phyloP scores from a whole-genome alignment of 2,329 filamentous ascomycete species.

The Xylariaceae sp. region DNA sequence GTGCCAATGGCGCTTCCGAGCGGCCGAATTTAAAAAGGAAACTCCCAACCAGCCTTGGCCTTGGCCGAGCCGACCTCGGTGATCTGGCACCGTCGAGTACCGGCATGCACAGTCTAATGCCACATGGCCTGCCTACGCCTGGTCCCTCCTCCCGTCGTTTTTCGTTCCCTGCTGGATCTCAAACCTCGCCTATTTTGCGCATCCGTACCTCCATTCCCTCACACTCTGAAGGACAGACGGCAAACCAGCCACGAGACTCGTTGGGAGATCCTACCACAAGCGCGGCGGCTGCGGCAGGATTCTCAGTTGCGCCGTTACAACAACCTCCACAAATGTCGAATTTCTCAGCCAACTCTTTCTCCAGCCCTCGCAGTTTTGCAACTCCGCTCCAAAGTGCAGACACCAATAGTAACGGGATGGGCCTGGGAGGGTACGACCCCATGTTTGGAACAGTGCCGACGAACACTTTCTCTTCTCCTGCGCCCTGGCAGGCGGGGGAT shows the following conservation, averaged over 20 bases:
- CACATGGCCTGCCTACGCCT: slow-evolving; percentile 41
- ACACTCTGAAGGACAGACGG: slow-evolving; percentile 43
- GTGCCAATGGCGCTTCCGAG: slow-evolving; percentile 39
- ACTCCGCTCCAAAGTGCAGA: slow-evolving; percentile 43
- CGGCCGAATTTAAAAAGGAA: slow-evolving; percentile 57
- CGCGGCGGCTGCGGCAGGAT: slow-evolving; percentile 45
- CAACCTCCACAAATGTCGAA: slow-evolving; percentile 41
- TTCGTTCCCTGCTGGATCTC: slow-evolving; percentile 47
- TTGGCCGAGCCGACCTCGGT: slow-evolving; percentile 49
- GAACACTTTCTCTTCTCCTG: slow-evolving; percentile 58
- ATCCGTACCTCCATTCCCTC: slow-evolving; percentile 46
- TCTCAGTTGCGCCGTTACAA: slow-evolving; percentile 40
- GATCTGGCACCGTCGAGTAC: slow-evolving; percentile 44
- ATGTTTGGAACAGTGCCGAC: slow-evolving; percentile 65
- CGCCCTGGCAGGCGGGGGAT: slow-evolving; percentile 54
- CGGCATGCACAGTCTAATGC: slow-evolving; percentile 33
- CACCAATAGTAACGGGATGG: slow-evolving; percentile 38
- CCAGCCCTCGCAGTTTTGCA: slow-evolving; percentile 51
- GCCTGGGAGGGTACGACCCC: slow-evolving; percentile 54
- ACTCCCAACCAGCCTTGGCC: slow-evolving; percentile 47
- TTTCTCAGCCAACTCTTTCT: slow-evolving; percentile 46
- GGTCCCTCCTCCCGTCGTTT: slow-evolving; percentile 45
- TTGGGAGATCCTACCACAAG: slow-evolving; percentile 44
- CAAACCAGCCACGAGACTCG: slow-evolving; percentile 43
- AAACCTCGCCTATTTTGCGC: slow-evolving; percentile 49